These are phyloP conservation scores for Apiospora arundinis DNA, from an alignment of 2,329 filamentous ascomycete species.

Conservation along the genomic window DNA sequence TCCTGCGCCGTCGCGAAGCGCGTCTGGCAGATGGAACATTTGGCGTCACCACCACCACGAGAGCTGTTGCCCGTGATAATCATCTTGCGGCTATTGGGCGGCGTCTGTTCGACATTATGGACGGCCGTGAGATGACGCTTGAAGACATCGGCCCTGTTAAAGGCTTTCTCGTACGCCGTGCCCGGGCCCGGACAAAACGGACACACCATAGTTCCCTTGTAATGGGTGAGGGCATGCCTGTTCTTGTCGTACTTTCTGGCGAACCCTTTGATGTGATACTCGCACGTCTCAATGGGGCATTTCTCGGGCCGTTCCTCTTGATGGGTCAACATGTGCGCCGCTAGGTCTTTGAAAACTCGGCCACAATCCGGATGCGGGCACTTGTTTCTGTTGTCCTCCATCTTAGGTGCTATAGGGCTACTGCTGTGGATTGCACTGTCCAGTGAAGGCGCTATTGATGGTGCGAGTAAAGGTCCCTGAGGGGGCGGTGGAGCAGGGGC, in stretches of 20 bases:
- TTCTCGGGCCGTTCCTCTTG: constrained; percentile 91
- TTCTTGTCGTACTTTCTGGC: constrained; percentile 97
- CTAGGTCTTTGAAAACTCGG: constrained; percentile 86
- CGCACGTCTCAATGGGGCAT: constrained; percentile 89
- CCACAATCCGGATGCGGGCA: constrained; percentile 87
- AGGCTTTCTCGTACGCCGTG: constrained; percentile 89
- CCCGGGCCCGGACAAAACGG: constrained; percentile 92
- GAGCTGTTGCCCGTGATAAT: constrained; percentile 39
- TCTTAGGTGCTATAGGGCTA: constrained; percentile 39
- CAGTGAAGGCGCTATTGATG: constrained; percentile 40
- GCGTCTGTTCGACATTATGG: constrained; percentile 90
- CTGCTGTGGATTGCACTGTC: constrained; percentile 42
- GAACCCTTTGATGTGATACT: constrained; percentile 92
- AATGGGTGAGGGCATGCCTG: constrained; percentile 90
- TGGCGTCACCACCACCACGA: constrained; percentile 67
- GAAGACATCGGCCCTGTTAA: constrained; percentile 95
- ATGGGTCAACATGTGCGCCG: constrained; percentile 94
- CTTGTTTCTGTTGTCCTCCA: constrained; percentile 49
- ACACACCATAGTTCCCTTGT: constrained; percentile 97
- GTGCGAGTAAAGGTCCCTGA: constrained; percentile 39
- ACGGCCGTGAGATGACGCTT: constrained; percentile 91
- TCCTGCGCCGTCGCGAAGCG: constrained; percentile 86
- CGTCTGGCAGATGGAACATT: constrained; percentile 88
- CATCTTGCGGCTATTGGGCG: constrained; percentile 87
- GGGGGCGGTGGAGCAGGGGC: constrained; percentile 38